Evolutionary conservation across 805 yeast species (phyloP), one percentile per base, ranked within the genome.

Genomic region (Candida golubevii): DNA sequence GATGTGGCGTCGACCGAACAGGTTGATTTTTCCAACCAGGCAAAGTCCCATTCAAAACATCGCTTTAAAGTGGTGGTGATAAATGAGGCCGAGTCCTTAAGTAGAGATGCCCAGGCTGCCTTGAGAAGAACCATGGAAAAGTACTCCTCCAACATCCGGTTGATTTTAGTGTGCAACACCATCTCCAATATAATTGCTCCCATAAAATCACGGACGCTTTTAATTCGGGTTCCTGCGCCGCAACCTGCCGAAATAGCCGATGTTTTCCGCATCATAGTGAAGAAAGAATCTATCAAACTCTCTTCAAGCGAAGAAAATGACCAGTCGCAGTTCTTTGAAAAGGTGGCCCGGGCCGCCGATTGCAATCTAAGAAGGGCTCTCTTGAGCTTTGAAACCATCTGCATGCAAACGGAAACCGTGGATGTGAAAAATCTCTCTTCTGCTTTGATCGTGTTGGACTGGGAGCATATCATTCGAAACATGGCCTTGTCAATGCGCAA

Each of bases 1-100:
- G 98, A 93, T 52, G 82, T 93, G 37, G 99, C 97, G 2, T 95
- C 89, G 57, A 86, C 93, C 10, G 97, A 90, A 58, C 96, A 90
- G 59, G 89, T 93, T n/a, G 97, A 90, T 61, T 82, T 86, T 57
- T 58, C 75, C 40, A 70, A 66, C 63, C 74, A 70, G 55, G 69
- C 56, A 57, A 69, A 68, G 50, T 69, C 42, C 46, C 48, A 64
- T 48, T 48, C 50, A 23, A 64, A 58, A 40, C 79, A 82, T 56
- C 68, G 85, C 43, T 85, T 85, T 63, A 86, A 85, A 58, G 81
- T 87, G 45, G 95, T 88, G 26, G 77, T 90, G 11, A 89, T 90
- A 38, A 89, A 90, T 59, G 97, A 90, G 62, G 97, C 97, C 0
- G 96, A 90, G 51, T 79, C 88, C 7, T 71, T 90, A 49, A 83